Conservation (phyloP, 371 early-diverging fungal species). For the Rhizopus stolonifer region DNA sequence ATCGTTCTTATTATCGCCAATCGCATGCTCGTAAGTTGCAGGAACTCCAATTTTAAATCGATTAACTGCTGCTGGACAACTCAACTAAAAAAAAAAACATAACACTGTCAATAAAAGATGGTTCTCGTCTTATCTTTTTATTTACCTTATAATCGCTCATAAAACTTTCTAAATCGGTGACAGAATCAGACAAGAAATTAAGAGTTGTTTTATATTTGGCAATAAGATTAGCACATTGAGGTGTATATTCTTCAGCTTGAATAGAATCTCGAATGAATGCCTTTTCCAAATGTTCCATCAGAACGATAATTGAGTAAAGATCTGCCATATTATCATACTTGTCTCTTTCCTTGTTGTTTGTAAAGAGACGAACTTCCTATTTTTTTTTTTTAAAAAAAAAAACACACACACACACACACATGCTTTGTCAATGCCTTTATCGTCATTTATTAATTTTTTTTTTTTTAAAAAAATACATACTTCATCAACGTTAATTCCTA, state of each 20-base stretch:
- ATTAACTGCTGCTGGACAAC: slow-evolving; percentile 81
- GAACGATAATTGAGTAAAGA: slow-evolving; percentile 86
- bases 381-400: not conserved
- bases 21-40: slow-evolving; percentile 86
- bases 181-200: slow-evolving; percentile 69
- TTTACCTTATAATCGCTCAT: slow-evolving; percentile 79
- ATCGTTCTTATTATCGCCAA: slow-evolving; percentile 53
- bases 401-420: no score
- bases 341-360: slow-evolving; percentile 83
- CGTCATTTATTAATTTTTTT: no score
- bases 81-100: slow-evolving; percentile 41
- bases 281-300: slow-evolving; percentile 88
- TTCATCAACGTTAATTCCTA: slow-evolving; percentile 47
- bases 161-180: slow-evolving; percentile 75
- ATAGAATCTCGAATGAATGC: slow-evolving; percentile 92
- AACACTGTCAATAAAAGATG: no score
- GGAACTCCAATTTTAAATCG: slow-evolving; percentile 85
- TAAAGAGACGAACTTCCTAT: slow-evolving; percentile 73
- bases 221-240: slow-evolving; percentile 86
- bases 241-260: slow-evolving; percentile 82
- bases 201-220: slow-evolving; percentile 91
- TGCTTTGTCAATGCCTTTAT: no score
- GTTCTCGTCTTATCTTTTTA: not conserved
- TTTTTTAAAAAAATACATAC: no score
- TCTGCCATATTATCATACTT: slow-evolving; percentile 92